phyloP scores from a whole-genome alignment of 2,329 filamentous ascomycete genomes.

The Pseudogymnoascus sp. region DNA sequence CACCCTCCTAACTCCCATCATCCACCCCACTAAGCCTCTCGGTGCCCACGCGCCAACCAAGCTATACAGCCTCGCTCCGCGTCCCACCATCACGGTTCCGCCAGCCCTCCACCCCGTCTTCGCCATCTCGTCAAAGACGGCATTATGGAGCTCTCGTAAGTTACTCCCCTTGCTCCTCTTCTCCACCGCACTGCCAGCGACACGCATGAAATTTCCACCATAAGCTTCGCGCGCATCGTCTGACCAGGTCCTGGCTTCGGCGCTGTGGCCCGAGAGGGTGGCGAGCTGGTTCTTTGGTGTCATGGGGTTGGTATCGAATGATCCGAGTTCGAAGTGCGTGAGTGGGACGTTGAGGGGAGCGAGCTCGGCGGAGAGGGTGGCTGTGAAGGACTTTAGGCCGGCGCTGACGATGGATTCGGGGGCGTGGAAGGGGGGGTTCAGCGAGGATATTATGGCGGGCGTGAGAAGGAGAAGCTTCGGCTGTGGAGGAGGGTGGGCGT shows the following conservation, averaged over 20 bases:
- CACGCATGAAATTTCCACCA: conserved; percentile 52
- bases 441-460: conserved; percentile 70
- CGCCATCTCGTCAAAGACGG: conserved; percentile 83
- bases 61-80: conserved; percentile 77
- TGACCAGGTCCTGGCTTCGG: conserved; percentile 57
- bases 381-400: conserved; percentile 78
- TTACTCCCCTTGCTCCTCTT: conserved; percentile 43
- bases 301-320: conserved; percentile 68
- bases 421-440: conserved; percentile 72
- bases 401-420: conserved; percentile 81
- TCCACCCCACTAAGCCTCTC: conserved; percentile 73
- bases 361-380: conserved; percentile 73
- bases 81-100: conserved; percentile 68
- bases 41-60: conserved; percentile 79
- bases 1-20: conserved; percentile 72
- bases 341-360: conserved; percentile 68
- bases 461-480: conserved; percentile 68
- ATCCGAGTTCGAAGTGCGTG: conserved; percentile 82
- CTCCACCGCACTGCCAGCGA: conserved; percentile 41
- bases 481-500: conserved; percentile 30
- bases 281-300: conserved; percentile 33
- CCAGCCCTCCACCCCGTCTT: conserved; percentile 45
- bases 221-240: conserved; percentile 53
- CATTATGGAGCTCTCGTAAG: conserved; percentile 71
- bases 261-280: conserved; percentile 37